Percentiles rank a stretch among this genome's conserved stretches.
Conservation (phyloP, 1,284 basidiomycete genomes). For the Cutaneotrichosporon cavernicola region DNA sequence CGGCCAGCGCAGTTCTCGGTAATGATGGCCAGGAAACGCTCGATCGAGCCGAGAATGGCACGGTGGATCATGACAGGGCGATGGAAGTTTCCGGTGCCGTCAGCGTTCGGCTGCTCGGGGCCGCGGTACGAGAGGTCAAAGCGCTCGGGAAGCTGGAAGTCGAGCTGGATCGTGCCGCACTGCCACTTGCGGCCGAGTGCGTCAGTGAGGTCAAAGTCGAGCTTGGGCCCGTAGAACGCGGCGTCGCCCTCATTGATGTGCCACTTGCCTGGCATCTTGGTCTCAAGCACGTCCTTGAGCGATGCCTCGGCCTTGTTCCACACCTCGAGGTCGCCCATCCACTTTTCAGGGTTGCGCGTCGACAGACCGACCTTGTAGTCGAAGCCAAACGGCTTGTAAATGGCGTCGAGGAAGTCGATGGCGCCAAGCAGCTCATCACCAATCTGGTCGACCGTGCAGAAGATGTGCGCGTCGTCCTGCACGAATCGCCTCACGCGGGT, state of each 20-base stretch:
- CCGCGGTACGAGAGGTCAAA: constrained; percentile 93
- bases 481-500: constrained; percentile 93
- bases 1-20: constrained; percentile 98
- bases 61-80: constrained; percentile 98
- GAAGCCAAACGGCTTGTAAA: constrained; percentile 97
- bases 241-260: constrained; percentile 93
- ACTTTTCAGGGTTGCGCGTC: constrained; percentile 89
- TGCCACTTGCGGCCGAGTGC: constrained; percentile 92
- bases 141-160: constrained; percentile 98
- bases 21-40: constrained; percentile 95
- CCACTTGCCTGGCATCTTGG: constrained; percentile 87
- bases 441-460: constrained; percentile 93
- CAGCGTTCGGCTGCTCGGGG: constrained; percentile 54
- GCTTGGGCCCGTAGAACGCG: constrained; percentile 91
- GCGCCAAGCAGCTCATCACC: constrained; percentile 80
- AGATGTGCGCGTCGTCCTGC: constrained; percentile 88
- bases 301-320: constrained; percentile 87
- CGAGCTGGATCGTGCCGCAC: constrained; percentile 92
- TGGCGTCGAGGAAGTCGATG: constrained; percentile 92
- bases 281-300: constrained; percentile 80
- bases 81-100: constrained; percentile 58
- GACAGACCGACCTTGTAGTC: constrained; percentile 94
- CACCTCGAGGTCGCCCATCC: constrained; percentile 81
- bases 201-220: constrained; percentile 96
- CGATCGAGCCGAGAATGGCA: constrained; percentile 90